Conservation (phyloP, 306 rosid genomes). For the Dalbergia cochinchinensis region DNA sequence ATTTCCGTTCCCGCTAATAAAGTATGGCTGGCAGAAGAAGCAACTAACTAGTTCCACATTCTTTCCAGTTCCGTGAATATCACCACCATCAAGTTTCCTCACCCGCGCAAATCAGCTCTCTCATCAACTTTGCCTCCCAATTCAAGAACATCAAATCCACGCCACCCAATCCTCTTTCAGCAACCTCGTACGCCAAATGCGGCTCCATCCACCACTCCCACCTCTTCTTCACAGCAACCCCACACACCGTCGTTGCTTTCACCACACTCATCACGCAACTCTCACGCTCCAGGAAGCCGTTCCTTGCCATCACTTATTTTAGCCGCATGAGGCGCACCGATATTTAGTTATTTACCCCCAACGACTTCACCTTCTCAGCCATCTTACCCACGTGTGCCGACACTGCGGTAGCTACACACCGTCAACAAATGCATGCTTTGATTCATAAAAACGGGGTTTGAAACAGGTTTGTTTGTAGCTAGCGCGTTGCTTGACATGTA, state of each 20-base stretch:
- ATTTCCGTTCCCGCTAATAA: not conserved
- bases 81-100: conserved; percentile 15
- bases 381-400: conserved; percentile 61
- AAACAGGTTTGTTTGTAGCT: conserved; percentile 54
- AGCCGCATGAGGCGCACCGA: conserved; percentile 55
- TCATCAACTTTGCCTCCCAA: conserved; percentile 33
- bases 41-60: not conserved
- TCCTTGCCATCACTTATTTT: conserved; percentile 53
- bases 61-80: not conserved
- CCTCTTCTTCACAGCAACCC: conserved; percentile 49
- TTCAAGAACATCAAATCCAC: too few species aligned
- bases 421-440: conserved; percentile 62
- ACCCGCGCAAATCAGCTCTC: conserved; percentile 42
- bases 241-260: conserved; percentile 57
- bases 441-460: conserved; percentile 57
- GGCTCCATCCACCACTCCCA: conserved; percentile 48
- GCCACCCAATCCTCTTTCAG: conserved; percentile 52
- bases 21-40: not conserved
- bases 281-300: conserved; percentile 51
- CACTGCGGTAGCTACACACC: conserved; percentile 42
- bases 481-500: conserved; percentile 65
- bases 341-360: conserved; percentile 56
- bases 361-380: conserved; percentile 69
- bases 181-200: conserved; percentile 63
- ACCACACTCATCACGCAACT: conserved; percentile 65